Base-by-base conservation (phyloP, 2,329 filamentous ascomycete species). In the Trichoderma sp. region DNA sequence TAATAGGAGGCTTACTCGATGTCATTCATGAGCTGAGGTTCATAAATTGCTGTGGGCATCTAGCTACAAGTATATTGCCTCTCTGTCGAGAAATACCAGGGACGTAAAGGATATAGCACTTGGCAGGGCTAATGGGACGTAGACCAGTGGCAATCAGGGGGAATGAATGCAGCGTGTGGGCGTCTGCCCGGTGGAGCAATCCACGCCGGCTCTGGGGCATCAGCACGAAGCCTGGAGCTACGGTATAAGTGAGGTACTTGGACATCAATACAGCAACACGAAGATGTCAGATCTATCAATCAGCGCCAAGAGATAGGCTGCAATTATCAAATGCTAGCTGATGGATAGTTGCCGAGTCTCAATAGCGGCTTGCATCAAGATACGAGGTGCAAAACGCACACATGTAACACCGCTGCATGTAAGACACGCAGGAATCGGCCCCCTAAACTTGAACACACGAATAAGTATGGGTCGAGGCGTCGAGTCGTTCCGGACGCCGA, bases 1-100 rank as follows among this genome's bases (percentile, higher is more conserved):
- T 47, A 43, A 43, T 43, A 66, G 63, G 63, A 66, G 63, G 63
- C 63, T 66, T 53, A 66, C 63, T 35, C 27, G 60, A 14, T 27
- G 63, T 49, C 27, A 40, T 29, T 31, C 4, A 55, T 31, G 52
- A 55, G 14, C 40, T 55, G 24, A 47, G 24, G 27, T 64, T 37
- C n/a, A 24, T 33, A 64, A 58, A 58, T 66, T 66, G 62, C 52
- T 43, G 49, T 35, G 52, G 24, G 19, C 49, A 8, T 43, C 55
- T 64, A 24, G 53, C 56, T 63, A 63, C 35, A 16, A 29, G 2
- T 35, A 49, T 49, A 21, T 49, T 49, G 47, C 47, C 24, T 24
- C 40, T 24, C 24, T n/a, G 47, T 24, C 21, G 4, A 19, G n/a
- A 31, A 14, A 19, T 62, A 53, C n/a, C 6, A 31, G 21, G 16